Base-by-base conservation (phyloP, 495 filamentous ascomycete genomes). In the Xylaria curta region DNA sequence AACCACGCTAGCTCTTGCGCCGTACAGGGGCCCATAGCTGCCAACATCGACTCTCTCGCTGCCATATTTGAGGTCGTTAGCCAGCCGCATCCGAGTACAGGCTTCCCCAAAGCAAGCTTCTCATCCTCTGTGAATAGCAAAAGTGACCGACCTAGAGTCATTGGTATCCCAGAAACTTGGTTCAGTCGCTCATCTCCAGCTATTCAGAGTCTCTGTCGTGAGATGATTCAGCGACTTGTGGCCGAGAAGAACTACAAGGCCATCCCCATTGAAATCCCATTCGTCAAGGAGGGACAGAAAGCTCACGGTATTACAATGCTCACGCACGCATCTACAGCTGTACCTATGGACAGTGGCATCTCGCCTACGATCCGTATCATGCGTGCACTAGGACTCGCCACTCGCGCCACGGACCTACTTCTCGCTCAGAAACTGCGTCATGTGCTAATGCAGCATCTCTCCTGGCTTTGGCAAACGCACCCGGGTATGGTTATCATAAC, bases 241-340 rank as follows among this genome's bases (percentile, higher is more conserved):
- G 75, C 77, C 36, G 74, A 87, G 26, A 80, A 87, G 13, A 87
- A 86, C 64, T 96, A 95, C 81, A 76, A 80, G 33, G 73, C 90
- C 36, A 82, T 95, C 38, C 85, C 91, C 59, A 92, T 97, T 77
- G 80, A 81, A 19, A 88, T 97, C 72, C 93, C 93, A 3, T 88
- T 91, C 70, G 73, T 94, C n/a, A 81, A 85, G n/a, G 87, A 93
- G 76, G 92, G 90, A 31, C 92, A 95, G 75, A 81, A 87, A 17
- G 92, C 94, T 5, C 94, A 96, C 81, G 90, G 90, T 53, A 76
- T 97, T 56, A 94, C 93, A 3, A 94, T 95, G 75, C 89, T 97
- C 74, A 82, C 86, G 46, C 91, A 93, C 73, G 90, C 90, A 51
- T 84, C 86, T n/a, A 83, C 79, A 0, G 75, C 80, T 0, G 73